phyloP scores from a whole-genome alignment of 78 protist species.

The Thecamonas trahens region DNA sequence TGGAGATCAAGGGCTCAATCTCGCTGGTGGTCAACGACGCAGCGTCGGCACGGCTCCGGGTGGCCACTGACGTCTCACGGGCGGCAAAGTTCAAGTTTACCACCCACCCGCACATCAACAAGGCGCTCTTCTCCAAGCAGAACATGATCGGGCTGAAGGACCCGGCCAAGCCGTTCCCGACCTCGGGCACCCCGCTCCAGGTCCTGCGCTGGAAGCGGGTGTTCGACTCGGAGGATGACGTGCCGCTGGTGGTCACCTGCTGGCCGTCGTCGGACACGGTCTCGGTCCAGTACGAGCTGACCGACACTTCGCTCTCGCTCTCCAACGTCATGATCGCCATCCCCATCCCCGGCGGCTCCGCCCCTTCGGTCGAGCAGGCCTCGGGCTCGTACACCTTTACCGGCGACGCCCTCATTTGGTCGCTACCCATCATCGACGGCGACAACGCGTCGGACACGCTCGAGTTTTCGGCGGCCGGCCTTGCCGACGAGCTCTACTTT shows the following conservation, averaged over 20 bases:
- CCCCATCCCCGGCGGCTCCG: conserved; percentile 17
- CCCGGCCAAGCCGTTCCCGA: conserved; percentile 32
- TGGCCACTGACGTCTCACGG: neutral
- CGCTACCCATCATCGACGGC: conserved; percentile 15
- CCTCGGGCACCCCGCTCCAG: conserved; percentile 1
- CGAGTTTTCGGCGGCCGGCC: conserved; percentile 23
- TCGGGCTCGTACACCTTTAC: neutral
- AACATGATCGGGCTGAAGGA: conserved; percentile 27
- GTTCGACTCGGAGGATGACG: neutral
- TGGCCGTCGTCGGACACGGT: conserved; percentile 47
- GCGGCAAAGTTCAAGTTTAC: conserved; percentile 4
- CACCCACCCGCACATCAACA: conserved; percentile 66
- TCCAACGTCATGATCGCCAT: conserved; percentile 22
- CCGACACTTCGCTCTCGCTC: conserved; percentile 1
- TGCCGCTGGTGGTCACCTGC: conserved; percentile 32
- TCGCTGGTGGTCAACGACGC: conserved; percentile 25
- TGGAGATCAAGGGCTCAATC: conserved; percentile 19
- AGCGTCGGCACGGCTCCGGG: neutral
- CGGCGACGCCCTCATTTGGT: neutral
- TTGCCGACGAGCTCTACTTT: conserved; percentile 40
- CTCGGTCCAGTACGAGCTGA: conserved; percentile 48
- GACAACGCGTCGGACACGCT: conserved; percentile 12
- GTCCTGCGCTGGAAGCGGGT: neutral
- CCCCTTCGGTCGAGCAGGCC: neutral
- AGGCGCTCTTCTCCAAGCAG: neutral